Evolutionary conservation across 2,329 filamentous ascomycete species (phyloP).

Genomic region (Coniochaeta hoffmannii): DNA sequence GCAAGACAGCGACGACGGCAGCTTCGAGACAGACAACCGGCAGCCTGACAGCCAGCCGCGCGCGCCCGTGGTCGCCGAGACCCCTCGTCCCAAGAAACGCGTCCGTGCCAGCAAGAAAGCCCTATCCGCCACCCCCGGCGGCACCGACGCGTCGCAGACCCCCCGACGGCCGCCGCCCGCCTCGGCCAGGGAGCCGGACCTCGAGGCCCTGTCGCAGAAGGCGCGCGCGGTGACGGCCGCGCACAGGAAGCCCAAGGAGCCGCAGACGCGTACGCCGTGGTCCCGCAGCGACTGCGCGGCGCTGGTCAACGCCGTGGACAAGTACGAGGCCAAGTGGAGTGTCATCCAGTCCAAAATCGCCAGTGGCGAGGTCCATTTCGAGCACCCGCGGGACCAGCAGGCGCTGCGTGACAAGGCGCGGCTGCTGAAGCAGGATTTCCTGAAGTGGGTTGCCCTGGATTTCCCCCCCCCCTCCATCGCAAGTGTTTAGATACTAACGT

Average conservation of each 20-base stretch:
- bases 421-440: slow-evolving; percentile 44
- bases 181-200: slow-evolving; percentile 12
- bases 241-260: slow-evolving; percentile 21
- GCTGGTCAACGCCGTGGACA: slow-evolving; percentile 34
- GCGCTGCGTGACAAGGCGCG: slow-evolving; percentile 52
- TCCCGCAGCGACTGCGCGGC: slow-evolving; percentile 28
- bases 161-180: not conserved
- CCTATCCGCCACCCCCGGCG: not conserved
- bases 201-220: slow-evolving; percentile 16
- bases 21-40: slow-evolving; percentile 14
- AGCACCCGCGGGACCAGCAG: slow-evolving; percentile 42
- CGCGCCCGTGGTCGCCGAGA: not conserved
- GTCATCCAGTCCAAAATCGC: slow-evolving; percentile 24
- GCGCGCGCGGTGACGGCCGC: slow-evolving; percentile 18
- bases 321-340: slow-evolving; percentile 30
- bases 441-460: slow-evolving; percentile 30
- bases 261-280: slow-evolving; percentile 32
- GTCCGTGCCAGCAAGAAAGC: not conserved
- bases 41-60: slow-evolving; percentile 11
- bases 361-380: slow-evolving; percentile 26
- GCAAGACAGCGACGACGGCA: slow-evolving; percentile 11
- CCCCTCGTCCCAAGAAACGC: slow-evolving; percentile 3
- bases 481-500: slow-evolving; percentile 4
- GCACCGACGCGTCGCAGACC: not conserved
- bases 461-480: not conserved